Evolutionary conservation across 192 early-diverging fungal genomes (phyloP), one percentile per base, ranked within the genome.

Genomic region (Rhizophagus sp.): DNA sequence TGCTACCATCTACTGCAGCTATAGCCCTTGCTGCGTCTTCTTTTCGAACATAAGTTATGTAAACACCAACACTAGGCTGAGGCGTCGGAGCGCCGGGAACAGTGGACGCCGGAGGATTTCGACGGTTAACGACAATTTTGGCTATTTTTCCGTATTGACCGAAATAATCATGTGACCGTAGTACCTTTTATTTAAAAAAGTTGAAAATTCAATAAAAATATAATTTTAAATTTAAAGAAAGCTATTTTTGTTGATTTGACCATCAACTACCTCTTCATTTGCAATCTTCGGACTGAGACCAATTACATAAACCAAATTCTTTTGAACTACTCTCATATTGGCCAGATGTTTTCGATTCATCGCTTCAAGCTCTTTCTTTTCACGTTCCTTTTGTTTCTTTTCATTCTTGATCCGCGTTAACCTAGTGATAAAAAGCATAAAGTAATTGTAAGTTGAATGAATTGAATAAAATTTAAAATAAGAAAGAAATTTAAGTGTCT

Each of bases 81-180:
- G 84, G 80, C 30, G 88, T 73, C 24, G 87, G 69, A 12, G 79
- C 39, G 30, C 81, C 76, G 25, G 80, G 67, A 34, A 78, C 80
- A 50, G 80, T 82, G 4, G 83, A 80, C 22, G 66, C 39, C 12
- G 91, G 80, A 17, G 89, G 80, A 83, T 92, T 84, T 72, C 94
- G 91, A 62, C 95, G 89, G 81, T 97, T 98, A 73, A 99, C 90
- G 15, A 97, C 94, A n/a, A 98, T 91, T 81, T 96, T 94, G 74
- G 90, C 88, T 76, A 99, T 97, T 81, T 96, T 97, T 69, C 98
- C 98, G 85, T 95, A 99, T 85, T 99, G 97, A 19, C 97, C 97
- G 91, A 99, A 99, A 83, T 97, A 97, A 36, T 99, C 96, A 69
- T 92, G 88, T 52, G 91, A 90, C 77, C 93, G 87, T 66, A 99